Percentiles rank a stretch among this genome's conserved stretches.
Evolutionary conservation across 257 asterid species (phyloP).

Genomic region (Lantana camara): DNA sequence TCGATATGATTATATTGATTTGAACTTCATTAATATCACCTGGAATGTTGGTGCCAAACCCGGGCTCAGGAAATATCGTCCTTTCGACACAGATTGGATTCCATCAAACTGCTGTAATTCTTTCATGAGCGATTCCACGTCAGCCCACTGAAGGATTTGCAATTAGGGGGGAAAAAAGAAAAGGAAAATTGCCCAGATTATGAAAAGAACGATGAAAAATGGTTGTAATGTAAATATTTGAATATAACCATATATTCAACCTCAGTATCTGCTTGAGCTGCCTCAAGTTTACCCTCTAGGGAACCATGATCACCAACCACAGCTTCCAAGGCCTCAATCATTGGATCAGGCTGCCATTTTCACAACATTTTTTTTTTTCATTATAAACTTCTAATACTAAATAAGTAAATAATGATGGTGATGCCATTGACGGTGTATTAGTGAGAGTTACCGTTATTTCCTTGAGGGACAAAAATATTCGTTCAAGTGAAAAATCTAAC

Average conservation of each 20-base stretch:
- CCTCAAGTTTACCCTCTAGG: conserved; percentile 67
- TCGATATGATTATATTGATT: neutral
- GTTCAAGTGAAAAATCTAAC: conserved; percentile 83
- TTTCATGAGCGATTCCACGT: conserved; percentile 79
- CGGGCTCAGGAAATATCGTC: conserved; percentile 85
- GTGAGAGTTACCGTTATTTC: conserved; percentile 64
- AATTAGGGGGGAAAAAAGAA: no score
- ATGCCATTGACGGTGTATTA: conserved; percentile 5
- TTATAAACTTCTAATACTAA: conserved; percentile 21
- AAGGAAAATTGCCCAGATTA: neutral
- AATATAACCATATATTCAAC: conserved; percentile 33
- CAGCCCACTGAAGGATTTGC: conserved; percentile 64
- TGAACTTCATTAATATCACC: conserved; percentile 44
- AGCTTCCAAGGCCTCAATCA: conserved; percentile 81
- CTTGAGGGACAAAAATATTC: conserved; percentile 87
- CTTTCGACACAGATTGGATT: conserved; percentile 81
- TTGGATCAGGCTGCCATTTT: conserved; percentile 93
- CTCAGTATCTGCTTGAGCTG: conserved; percentile 67
- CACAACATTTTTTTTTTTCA: conserved; percentile 16
- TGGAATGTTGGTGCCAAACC: conserved; percentile 98
- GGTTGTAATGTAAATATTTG: conserved; percentile 5
- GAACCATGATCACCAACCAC: conserved; percentile 72
- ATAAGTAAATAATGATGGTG: no score
- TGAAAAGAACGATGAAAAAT: neutral
- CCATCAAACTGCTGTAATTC: conserved; percentile 70